Conservation (phyloP, 108 stramenopile genomes). For the Discostella pseudostelligera region DNA sequence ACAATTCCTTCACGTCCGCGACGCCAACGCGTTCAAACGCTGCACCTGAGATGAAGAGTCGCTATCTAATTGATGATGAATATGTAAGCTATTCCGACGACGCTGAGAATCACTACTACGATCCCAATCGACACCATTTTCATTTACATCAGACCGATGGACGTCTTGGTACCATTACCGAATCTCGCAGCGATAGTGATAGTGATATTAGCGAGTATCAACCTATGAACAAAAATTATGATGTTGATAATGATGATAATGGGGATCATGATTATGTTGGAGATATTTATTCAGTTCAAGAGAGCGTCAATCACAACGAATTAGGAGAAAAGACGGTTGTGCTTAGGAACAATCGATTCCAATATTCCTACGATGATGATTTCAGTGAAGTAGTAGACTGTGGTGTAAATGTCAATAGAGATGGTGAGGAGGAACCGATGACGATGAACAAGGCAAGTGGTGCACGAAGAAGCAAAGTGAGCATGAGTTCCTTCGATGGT, state of each 20-base stretch:
- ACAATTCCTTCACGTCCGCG: neutral
- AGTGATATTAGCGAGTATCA: constrained; percentile 29
- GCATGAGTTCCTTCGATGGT: constrained; percentile 24
- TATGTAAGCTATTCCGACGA: neutral
- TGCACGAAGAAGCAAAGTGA: neutral
- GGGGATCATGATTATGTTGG: neutral
- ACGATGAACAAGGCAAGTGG: neutral
- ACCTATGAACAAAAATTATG: constrained; percentile 17
- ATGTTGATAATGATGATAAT: constrained; percentile 4
- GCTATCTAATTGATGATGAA: constrained; percentile 15
- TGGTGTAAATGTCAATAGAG: constrained; percentile 5
- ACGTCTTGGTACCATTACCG: constrained; percentile 2
- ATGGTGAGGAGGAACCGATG: neutral
- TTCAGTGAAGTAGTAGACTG: constrained; percentile 4
- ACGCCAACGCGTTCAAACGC: neutral
- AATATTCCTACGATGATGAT: constrained; percentile 10
- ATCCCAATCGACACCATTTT: neutral
- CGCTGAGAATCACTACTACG: neutral
- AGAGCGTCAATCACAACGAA: neutral
- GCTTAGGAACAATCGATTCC: neutral
- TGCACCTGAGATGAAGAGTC: neutral
- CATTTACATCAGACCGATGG: neutral
- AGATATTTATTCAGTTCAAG: neutral
- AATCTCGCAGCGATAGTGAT: constrained; percentile 18
- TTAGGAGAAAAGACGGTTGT: neutral